Evolutionary conservation across 257 asterid genomes (phyloP), one percentile per base, ranked within the genome.

Genomic region (Eucommia ulmoides): DNA sequence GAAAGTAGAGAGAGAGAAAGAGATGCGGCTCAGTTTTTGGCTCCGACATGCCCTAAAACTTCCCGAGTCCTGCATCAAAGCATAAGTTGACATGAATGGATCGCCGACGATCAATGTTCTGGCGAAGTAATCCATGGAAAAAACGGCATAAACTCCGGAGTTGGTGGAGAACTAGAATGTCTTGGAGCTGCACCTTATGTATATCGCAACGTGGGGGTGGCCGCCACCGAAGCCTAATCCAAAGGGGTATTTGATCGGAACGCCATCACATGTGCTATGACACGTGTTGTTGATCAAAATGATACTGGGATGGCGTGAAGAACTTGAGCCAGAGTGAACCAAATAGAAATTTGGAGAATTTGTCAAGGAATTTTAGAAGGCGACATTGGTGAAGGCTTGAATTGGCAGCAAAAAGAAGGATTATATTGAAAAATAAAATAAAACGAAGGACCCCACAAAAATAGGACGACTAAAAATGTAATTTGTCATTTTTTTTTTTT

Each of bases 41-140:
- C n/a, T n/a, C n/a, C n/a, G n/a, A n/a, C n/a, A n/a, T n/a, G n/a
- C n/a, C n/a, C n/a, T n/a, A 56, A 82, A 79, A 63, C 83, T 63
- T 3, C 93, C 85, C 2, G 88, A 76, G 62, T 76, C 72, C 62
- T 79, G 93, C 93, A 82, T 82, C 42, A 80, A 67, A 3, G 85
- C 70, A 55, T 88, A 82, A 15, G 93, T 82, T 50, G 88, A 82
- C 88, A 82, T 82, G 64, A 72, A 60, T 17, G 93, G 88, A 54
- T 82, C 88, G 12, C 71, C 19, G 18, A 74, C 50, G 46, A 68
- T 47, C 22, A 76, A 49, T 12, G 65, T 63, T 67, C 47, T 57
- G 59, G 70, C 62, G 2, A 79, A 38, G 68, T 82, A 82, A 53
- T 79, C 85, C 42, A 82, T 57, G 8, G 88, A 67, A 19, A 83